Evolutionary conservation across 1,284 basidiomycete species (phyloP).

Genomic region (Marasmius tenuissimus): DNA sequence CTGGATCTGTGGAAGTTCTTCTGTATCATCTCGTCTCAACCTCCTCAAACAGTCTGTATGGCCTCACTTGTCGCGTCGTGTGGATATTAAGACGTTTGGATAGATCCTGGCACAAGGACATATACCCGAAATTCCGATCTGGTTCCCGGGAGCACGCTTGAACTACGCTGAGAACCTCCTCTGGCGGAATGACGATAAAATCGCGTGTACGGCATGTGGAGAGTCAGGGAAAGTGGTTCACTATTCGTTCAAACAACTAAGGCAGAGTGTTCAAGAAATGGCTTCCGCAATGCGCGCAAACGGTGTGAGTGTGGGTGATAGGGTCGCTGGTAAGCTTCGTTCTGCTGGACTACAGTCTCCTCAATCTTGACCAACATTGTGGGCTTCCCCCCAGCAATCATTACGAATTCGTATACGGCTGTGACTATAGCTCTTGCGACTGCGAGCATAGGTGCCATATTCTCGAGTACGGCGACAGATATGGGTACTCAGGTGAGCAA

Average conservation of each 20-base stretch:
- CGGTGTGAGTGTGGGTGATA: slow-evolving; percentile 57
- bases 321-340: slow-evolving; percentile 57
- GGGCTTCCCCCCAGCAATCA: slow-evolving; percentile 42
- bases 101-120: slow-evolving; percentile 42
- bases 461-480: slow-evolving; percentile 68
- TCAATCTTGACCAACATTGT: neutral
- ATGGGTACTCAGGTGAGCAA: slow-evolving; percentile 57
- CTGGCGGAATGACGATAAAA: slow-evolving; percentile 53
- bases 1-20: slow-evolving; percentile 20
- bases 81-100: neutral
- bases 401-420: slow-evolving; percentile 58
- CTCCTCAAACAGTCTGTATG: slow-evolving; percentile 42
- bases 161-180: slow-evolving; percentile 92
- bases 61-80: neutral
- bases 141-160: slow-evolving; percentile 76
- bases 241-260: slow-evolving; percentile 54
- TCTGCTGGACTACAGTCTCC: neutral
- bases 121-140: slow-evolving; percentile 64
- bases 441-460: slow-evolving; percentile 63
- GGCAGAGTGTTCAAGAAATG: slow-evolving; percentile 51
- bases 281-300: slow-evolving; percentile 55
- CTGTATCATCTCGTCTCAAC: slow-evolving; percentile 17
- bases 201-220: slow-evolving; percentile 55
- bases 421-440: slow-evolving; percentile 62
- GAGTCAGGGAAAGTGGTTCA: slow-evolving; percentile 50